Conservation (phyloP, 2,329 filamentous ascomycete genomes). For the Verticillium nonalfalfae region DNA sequence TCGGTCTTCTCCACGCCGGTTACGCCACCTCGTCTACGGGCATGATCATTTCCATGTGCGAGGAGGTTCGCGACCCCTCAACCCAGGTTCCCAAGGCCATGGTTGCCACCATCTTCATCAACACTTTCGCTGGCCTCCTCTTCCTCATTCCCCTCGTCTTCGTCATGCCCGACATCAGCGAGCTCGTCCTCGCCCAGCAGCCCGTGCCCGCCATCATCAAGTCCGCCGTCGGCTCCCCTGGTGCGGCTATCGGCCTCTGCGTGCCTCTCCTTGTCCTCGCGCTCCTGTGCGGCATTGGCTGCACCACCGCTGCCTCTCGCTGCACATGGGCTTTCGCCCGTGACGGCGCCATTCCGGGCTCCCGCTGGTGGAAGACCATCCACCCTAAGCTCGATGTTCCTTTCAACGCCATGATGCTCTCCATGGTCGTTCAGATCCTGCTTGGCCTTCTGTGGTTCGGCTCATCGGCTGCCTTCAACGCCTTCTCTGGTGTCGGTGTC, state of each 20-base stretch:
- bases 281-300: conserved; percentile 61
- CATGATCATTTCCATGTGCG: conserved; percentile 77
- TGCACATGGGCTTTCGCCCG: conserved; percentile 65
- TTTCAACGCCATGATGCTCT: conserved; percentile 67
- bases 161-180: conserved; percentile 56
- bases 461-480: conserved; percentile 63
- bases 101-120: conserved; percentile 61
- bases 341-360: conserved; percentile 63
- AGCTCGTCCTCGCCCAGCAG: conserved; percentile 51
- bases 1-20: conserved; percentile 65
- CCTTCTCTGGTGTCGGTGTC: conserved; percentile 64
- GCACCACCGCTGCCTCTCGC: conserved; percentile 62
- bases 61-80: conserved; percentile 61
- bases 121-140: conserved; percentile 59
- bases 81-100: conserved; percentile 68
- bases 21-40: conserved; percentile 72
- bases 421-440: conserved; percentile 56
- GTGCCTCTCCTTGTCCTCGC: conserved; percentile 61
- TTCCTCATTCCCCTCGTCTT: conserved; percentile 66
- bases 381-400: conserved; percentile 58
- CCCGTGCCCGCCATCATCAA: conserved; percentile 61
- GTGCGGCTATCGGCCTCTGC: conserved; percentile 55
- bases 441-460: conserved; percentile 66
- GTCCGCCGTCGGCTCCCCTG: conserved; percentile 52
- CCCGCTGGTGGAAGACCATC: conserved; percentile 53